These are phyloP conservation scores for Andrographis paniculata DNA, from an alignment of 305 asterid genomes.

Conservation along the genomic window DNA sequence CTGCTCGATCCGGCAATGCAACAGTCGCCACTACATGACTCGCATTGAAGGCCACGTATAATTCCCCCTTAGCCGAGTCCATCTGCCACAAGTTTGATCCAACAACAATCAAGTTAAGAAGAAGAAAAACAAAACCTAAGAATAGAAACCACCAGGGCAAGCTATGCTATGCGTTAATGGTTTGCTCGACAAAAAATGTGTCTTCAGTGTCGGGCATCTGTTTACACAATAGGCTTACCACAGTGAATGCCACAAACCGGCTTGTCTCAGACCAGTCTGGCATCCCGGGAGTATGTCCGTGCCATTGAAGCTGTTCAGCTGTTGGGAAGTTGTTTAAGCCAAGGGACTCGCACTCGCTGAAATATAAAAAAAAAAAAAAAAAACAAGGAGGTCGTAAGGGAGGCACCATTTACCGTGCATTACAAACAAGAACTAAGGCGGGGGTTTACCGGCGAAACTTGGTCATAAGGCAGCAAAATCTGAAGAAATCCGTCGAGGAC, in stretches of 20 bases:
- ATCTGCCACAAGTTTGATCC: slow-evolving; percentile 27
- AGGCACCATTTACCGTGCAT: neutral
- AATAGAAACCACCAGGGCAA: too few relatives aligned
- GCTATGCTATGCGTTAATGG: too few relatives aligned
- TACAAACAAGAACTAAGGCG: neutral
- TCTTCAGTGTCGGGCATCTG: too few relatives aligned
- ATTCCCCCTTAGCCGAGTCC: slow-evolving; percentile 78
- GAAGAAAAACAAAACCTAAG: neutral
- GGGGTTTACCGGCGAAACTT: slow-evolving; percentile 60
- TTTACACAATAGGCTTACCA: slow-evolving; percentile 52
- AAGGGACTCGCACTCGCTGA: slow-evolving; percentile 86
- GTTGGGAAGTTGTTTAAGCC: slow-evolving; percentile 85
- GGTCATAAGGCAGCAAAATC: slow-evolving; percentile 74
- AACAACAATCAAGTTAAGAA: neutral
- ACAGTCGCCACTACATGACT: slow-evolving; percentile 66
- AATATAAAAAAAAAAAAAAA: neutral
- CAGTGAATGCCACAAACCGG: slow-evolving; percentile 79
- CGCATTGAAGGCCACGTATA: slow-evolving; percentile 73
- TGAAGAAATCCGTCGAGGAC: slow-evolving; percentile 60
- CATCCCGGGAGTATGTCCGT: slow-evolving; percentile 65
- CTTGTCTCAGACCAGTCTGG: slow-evolving; percentile 92
- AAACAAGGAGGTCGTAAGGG: slow-evolving; percentile 2
- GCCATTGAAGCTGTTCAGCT: slow-evolving; percentile 92
- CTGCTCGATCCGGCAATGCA: slow-evolving; percentile 68
- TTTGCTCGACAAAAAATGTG: too few relatives aligned